A percentile compares a stretch with the other conserved stretches of the same genome.
phyloP scores from a whole-genome alignment of 2,329 filamentous ascomycete species.

The Neurospora sp. region DNA sequence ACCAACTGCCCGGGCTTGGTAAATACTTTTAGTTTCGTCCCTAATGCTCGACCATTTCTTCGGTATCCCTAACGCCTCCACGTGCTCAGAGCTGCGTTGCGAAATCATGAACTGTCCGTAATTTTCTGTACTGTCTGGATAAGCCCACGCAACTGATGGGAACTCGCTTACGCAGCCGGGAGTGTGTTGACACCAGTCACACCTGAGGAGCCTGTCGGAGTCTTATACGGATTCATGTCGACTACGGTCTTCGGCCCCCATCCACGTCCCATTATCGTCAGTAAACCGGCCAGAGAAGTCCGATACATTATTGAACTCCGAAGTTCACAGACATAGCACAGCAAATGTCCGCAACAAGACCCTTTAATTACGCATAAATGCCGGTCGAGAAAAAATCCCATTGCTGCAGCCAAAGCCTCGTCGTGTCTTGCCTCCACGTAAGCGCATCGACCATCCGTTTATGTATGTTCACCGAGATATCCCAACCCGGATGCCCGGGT shows the following conservation, averaged over 20 bases:
- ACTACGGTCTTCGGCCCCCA: not conserved
- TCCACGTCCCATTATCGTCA: not conserved
- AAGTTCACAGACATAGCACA: not conserved
- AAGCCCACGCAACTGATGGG: not conserved
- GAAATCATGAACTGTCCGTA: not conserved
- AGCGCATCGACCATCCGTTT: not conserved
- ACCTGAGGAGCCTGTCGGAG: not conserved
- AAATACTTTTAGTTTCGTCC: not conserved
- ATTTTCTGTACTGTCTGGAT: too few relatives aligned
- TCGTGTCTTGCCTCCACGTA: not conserved
- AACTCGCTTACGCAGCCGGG: not conserved
- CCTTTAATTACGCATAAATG: not conserved
- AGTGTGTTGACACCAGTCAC: not conserved
- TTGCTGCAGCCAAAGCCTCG: not conserved
- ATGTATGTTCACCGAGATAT: not conserved
- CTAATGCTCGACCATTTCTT: not conserved
- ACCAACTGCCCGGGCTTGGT: not conserved
- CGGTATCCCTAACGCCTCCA: not conserved
- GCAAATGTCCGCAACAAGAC: not conserved
- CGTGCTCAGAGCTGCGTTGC: not conserved
- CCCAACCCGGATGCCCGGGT: not conserved
- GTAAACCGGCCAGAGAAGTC: not conserved
- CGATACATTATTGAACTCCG: not conserved
- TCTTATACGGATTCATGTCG: too few relatives aligned
- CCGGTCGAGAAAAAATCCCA: not conserved